Conservation (phyloP, 2,329 filamentous ascomycete genomes). For the Trichoderma atroviride region DNA sequence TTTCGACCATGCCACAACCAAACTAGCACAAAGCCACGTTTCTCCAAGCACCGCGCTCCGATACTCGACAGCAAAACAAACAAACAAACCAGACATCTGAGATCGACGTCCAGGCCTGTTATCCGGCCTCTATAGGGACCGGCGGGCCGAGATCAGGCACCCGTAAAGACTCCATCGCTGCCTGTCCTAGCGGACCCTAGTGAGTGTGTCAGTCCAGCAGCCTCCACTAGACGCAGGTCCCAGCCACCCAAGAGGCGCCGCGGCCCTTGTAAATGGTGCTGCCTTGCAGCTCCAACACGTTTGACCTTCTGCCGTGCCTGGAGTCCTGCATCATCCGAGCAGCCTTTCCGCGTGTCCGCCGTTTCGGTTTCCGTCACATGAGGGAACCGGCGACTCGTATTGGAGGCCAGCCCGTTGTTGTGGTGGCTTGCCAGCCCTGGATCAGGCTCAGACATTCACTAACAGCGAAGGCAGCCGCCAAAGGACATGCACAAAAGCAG, state of each 20-base stretch:
- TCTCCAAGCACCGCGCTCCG: not conserved
- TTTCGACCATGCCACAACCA: not conserved
- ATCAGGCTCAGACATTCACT: constrained; percentile 1
- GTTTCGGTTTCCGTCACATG: constrained; percentile 6
- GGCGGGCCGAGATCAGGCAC: constrained; percentile 12
- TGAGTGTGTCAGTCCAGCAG: not conserved
- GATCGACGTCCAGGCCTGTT: not conserved
- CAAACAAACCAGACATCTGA: not conserved
- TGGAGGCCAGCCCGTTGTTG: not conserved
- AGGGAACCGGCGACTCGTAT: constrained; percentile 5
- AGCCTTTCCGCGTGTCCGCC: not conserved
- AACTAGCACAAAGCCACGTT: constrained; percentile 17
- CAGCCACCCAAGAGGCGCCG: not conserved
- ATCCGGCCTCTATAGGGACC: not conserved
- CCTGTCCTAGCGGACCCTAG: constrained; percentile 8
- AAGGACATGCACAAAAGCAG: constrained; percentile 2
- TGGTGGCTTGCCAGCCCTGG: constrained; percentile 16
- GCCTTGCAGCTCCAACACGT: constrained; percentile 17
- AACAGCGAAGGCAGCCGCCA: constrained; percentile 8
- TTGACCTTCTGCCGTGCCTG: constrained; percentile 9
- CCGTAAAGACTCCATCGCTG: constrained; percentile 20
- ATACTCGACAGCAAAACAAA: not conserved
- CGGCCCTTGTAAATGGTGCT: constrained; percentile 9
- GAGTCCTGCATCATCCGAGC: constrained; percentile 13
- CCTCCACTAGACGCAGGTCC: constrained; percentile 5